Evolutionary conservation across 176 grass and related monocot genomes (phyloP).

Genomic region (Ananas comosus): DNA sequence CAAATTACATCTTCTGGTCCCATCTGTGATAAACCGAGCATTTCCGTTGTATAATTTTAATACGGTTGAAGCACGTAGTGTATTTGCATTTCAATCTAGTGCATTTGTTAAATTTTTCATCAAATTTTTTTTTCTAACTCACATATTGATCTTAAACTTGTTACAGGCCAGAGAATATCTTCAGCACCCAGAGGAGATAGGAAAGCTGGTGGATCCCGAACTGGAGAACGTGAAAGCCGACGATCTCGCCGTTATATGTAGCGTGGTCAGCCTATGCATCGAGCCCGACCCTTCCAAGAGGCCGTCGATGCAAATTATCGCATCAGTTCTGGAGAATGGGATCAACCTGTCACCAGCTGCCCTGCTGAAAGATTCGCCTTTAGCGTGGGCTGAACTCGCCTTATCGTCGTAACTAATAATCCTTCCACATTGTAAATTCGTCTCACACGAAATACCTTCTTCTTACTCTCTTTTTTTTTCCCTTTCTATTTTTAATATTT

Average conservation of each 20-base stretch:
- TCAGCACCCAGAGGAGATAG: constrained; percentile 65
- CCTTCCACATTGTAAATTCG: constrained; percentile 3
- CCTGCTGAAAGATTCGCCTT: constrained; percentile 68
- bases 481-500: background rate
- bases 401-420: constrained; percentile 33
- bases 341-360: constrained; percentile 58
- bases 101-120: background rate
- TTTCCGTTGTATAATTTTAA: background rate
- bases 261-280: constrained; percentile 74
- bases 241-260: constrained; percentile 66
- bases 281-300: constrained; percentile 78
- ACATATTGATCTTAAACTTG: background rate
- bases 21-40: background rate
- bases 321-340: constrained; percentile 56
- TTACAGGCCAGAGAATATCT: constrained; percentile 58
- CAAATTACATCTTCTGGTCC: background rate
- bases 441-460: background rate
- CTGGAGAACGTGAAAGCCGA: constrained; percentile 37
- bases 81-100: no score
- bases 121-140: background rate
- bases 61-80: no score
- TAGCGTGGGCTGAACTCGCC: constrained; percentile 85
- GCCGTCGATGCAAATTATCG: constrained; percentile 85
- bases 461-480: background rate
- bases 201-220: constrained; percentile 59